A percentile compares a stretch with the other conserved stretches of the same genome.
These are phyloP conservation scores for Spergularia azorica DNA, from an alignment of 179 eudicot species.

Conservation along the genomic window DNA sequence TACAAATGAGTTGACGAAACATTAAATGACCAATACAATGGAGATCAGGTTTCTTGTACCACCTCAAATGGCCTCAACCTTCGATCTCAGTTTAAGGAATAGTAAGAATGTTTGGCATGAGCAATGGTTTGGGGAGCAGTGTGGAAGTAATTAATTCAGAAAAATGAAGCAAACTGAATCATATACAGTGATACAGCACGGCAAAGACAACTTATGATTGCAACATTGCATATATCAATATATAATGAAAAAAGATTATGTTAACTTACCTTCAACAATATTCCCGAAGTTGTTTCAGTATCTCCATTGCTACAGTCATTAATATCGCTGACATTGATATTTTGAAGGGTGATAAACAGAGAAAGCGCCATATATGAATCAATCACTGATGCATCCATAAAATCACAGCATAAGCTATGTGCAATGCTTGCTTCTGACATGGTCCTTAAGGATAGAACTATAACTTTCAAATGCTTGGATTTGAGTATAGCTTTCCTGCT, in stretches of 20 bases:
- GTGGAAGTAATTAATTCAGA: neutral
- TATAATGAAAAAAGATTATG: neutral
- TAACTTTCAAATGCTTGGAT: slow-evolving; percentile 46
- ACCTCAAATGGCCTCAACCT: neutral
- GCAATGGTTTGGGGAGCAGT: neutral
- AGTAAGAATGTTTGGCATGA: neutral
- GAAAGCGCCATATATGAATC: slow-evolving; percentile 72
- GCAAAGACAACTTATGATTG: neutral
- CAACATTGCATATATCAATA: neutral
- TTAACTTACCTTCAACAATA: slow-evolving; percentile 50
- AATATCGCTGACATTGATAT: slow-evolving; percentile 33
- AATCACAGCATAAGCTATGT: slow-evolving; percentile 59
- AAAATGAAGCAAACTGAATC: neutral
- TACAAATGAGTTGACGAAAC: neutral
- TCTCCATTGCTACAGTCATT: slow-evolving; percentile 34
- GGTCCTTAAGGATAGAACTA: slow-evolving; percentile 51
- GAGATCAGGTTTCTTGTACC: neutral
- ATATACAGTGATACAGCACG: too few relatives aligned
- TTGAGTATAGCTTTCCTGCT: slow-evolving; percentile 55
- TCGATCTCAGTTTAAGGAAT: neutral
- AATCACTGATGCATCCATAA: slow-evolving; percentile 54
- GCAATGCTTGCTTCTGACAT: slow-evolving; percentile 77
- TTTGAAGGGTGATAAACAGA: slow-evolving; percentile 58
- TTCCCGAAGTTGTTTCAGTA: slow-evolving; percentile 31
- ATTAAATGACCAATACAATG: neutral